phyloP scores from a whole-genome alignment of 805 yeast genomes.

The Myxozyma monticola region DNA sequence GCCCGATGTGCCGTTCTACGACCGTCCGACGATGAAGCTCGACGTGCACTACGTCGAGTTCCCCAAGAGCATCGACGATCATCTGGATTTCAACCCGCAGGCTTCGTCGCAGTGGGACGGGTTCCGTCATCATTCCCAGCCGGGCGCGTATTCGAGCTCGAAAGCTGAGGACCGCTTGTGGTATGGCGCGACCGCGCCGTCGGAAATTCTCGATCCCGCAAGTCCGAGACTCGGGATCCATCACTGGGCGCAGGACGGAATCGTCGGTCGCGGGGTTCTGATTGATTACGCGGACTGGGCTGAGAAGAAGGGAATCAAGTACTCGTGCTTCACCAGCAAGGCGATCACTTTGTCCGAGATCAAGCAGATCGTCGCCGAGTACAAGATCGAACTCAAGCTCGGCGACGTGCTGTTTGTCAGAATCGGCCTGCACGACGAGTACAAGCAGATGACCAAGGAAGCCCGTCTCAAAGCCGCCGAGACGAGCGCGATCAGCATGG shows the following conservation, averaged over 20 bases:
- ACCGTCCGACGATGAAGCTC: slow-evolving; percentile 14
- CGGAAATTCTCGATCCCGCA: slow-evolving; percentile 7
- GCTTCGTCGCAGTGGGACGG: slow-evolving; percentile 41
- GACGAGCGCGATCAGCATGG: slow-evolving; percentile 19
- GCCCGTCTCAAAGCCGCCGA: slow-evolving; percentile 28
- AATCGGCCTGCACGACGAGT: slow-evolving; percentile 35
- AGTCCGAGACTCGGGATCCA: slow-evolving; percentile 28
- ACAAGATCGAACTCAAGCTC: slow-evolving; percentile 23
- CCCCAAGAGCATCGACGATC: slow-evolving; percentile 35
- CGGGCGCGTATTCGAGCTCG: slow-evolving; percentile 6
- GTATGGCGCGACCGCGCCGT: slow-evolving; percentile 10
- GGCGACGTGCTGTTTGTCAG: slow-evolving; percentile 35
- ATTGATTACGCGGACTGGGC: slow-evolving; percentile 36
- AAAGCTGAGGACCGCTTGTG: slow-evolving; percentile 16
- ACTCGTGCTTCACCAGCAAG: slow-evolving; percentile 24
- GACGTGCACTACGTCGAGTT: slow-evolving; percentile 4
- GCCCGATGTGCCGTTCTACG: slow-evolving; percentile 27
- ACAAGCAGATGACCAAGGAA: slow-evolving; percentile 22
- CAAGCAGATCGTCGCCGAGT: slow-evolving; percentile 25
- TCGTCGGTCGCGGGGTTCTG: slow-evolving; percentile 35
- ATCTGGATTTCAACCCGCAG: slow-evolving; percentile 36
- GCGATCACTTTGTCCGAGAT: slow-evolving; percentile 30
- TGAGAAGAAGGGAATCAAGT: slow-evolving; percentile 28
- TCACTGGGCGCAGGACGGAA: slow-evolving; percentile 34
- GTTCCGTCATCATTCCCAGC: slow-evolving; percentile 31